These are phyloP conservation scores for Pythium rishiriense DNA, from an alignment of 352 stramenopile species.

Conservation along the genomic window DNA sequence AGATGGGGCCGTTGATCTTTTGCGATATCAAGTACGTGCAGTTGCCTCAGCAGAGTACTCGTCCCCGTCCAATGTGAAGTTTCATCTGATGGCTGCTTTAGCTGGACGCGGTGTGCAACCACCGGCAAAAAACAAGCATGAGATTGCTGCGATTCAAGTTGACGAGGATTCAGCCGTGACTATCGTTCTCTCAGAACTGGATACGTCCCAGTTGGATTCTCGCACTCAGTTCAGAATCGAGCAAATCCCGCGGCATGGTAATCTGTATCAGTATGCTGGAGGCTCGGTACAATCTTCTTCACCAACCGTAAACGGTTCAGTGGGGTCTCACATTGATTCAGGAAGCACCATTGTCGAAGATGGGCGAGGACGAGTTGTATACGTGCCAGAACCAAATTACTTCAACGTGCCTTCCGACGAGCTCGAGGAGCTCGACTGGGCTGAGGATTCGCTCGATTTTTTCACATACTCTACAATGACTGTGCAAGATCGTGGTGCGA, in stretches of 20 bases:
- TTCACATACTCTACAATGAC: neutral
- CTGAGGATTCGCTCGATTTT: neutral
- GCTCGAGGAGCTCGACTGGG: neutral
- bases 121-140: constrained; percentile 6
- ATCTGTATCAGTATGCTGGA: constrained; percentile 50
- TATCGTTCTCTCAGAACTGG: constrained; percentile 38
- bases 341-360: constrained; percentile 1
- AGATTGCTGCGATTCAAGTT: constrained; percentile 32
- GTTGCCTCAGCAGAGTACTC: constrained; percentile 32
- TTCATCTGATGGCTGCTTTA: constrained; percentile 26
- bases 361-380: constrained; percentile 17
- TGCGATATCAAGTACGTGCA: constrained; percentile 57
- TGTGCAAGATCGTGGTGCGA: neutral
- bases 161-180: constrained; percentile 53
- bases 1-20: constrained; percentile 34
- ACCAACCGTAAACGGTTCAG: neutral
- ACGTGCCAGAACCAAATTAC: constrained; percentile 21
- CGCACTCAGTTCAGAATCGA: constrained; percentile 39
- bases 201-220: constrained; percentile 42
- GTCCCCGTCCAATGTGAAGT: constrained; percentile 23
- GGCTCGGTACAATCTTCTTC: neutral
- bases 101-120: neutral
- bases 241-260: constrained; percentile 39
- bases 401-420: constrained; percentile 14
- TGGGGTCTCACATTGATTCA: constrained; percentile 1